Base-by-base conservation (phyloP, 83 land plant genomes). In the Picea mariana region DNA sequence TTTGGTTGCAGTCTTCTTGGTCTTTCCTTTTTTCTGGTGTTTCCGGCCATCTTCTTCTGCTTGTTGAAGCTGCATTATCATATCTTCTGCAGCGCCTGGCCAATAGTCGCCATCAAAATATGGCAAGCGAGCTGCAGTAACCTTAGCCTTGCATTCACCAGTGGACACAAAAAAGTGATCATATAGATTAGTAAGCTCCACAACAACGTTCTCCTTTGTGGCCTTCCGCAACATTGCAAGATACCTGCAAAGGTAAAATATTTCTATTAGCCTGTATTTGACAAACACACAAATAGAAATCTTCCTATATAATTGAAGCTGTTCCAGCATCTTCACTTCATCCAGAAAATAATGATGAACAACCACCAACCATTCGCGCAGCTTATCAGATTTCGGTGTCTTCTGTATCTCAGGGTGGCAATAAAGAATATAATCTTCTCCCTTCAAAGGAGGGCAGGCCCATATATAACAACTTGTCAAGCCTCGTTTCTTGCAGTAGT, bases 21-120 rank as follows among this genome's bases (percentile, higher is more conserved):
- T 91, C 79, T 89, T 93, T 24, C 99, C 96, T 81, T 93, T 98
- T 87, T 94, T 98, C 68, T 87, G 92, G 77, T 81, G 86, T 77
- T 88, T 93, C 62, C 88, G 86, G 38, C 92, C 98, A 85, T 89
- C 95, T 75, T 94, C 99, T 88, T 91, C 97, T 64, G 85, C 84
- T 85, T 94, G 92, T 31, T 88, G 92, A 65, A 96, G 87, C 55
- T 89, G 95, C 85, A 89, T 78, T 61, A 98, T 91, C 91, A 94
- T 90, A 78, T 98, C 99, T 86, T 98, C 99, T 13, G 99, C 99
- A 78, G 98, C 97, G 49, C 99, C 99, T 40, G 99, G 99, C 99
- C 99, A 98, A 82, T 98, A 98, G 82, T 98, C 99, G 9, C 99
- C 99, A 91, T 98, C 99, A 87, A 98, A 98, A 84, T 98, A 96